These are phyloP conservation scores for Colletotrichum ledebouriae DNA, from an alignment of 2,329 filamentous ascomycete genomes.

Conservation along the genomic window DNA sequence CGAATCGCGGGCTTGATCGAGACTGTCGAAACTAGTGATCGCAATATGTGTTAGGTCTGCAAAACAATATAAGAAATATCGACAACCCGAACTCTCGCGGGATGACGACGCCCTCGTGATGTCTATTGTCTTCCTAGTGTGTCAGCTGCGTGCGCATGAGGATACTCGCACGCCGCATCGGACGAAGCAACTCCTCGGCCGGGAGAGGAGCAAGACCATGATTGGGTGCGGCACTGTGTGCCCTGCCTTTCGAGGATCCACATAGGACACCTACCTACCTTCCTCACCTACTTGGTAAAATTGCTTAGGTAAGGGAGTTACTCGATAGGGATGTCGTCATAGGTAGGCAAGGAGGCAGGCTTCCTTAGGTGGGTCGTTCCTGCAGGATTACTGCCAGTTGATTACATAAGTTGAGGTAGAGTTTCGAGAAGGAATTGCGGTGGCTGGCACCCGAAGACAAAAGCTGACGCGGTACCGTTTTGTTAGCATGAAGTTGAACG, in stretches of 20 bases:
- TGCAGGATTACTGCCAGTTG: background rate
- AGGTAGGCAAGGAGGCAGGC: background rate
- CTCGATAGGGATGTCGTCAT: slow-evolving; percentile 26
- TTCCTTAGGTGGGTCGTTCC: slow-evolving; percentile 5
- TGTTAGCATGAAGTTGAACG: background rate
- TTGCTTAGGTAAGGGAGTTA: background rate
- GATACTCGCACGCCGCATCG: slow-evolving; percentile 7
- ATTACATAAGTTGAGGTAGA: slow-evolving; percentile 13
- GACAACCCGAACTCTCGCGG: background rate
- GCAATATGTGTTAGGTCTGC: background rate
- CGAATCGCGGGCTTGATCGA: background rate
- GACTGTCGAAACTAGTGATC: background rate
- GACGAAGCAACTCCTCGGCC: slow-evolving; percentile 36
- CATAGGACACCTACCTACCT: too few relatives aligned
- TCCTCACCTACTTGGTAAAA: background rate
- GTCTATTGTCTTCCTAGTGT: background rate
- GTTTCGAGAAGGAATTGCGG: background rate
- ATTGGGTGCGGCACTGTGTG: slow-evolving; percentile 11
- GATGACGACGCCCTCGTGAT: slow-evolving; percentile 36
- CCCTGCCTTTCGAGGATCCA: too few relatives aligned
- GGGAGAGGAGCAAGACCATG: slow-evolving; percentile 3
- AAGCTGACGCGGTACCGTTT: slow-evolving; percentile 7
- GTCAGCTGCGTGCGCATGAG: slow-evolving; percentile 11
- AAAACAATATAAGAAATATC: background rate
- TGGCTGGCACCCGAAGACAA: slow-evolving; percentile 12